Base-by-base conservation (phyloP, 768 basidiomycete genomes). In the Tylopilus balloui region DNA sequence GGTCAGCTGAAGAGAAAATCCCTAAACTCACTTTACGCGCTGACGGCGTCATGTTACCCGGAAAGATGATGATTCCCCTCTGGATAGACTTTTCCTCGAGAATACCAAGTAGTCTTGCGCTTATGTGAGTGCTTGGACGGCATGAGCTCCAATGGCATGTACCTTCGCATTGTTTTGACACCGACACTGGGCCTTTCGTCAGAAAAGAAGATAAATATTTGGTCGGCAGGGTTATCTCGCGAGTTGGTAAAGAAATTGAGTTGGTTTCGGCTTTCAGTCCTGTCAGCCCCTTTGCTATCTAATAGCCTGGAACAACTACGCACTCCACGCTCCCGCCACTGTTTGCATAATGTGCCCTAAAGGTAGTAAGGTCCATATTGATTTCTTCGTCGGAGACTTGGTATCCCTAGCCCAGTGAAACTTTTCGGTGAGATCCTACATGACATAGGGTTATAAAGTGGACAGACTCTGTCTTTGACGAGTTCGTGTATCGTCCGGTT, bases 161-260 rank as follows among this genome's bases (percentile, higher is more conserved):
- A 96, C 95, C 92, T 95, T 73, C 93, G 77, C 92, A 98, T 97
- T 4, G 93, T 92, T 70, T 96, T 95, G 37, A 98, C 92, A 51
- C 93, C 91, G 7, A 98, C 96, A 61, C 90, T 92, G n/a, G n/a
- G n/a, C 67, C 75, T 80, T 69, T 98, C 96, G 39, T 94, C 92
- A n/a, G 92, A 84, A 70, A 95, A 99, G 68, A 89, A 97, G 17
- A 98, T 75, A 59, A 90, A 98, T 60, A 99, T 90, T 67, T 89
- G 86, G 59, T 92, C 85, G 9, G 71, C 68, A 21, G 80, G 73
- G 57, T 88, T 84, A 12, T 73, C 71, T 50, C 74, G 73, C 14
- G 82, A 80, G 56, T 86, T 84, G 11, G 92, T 92, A 69, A 84
- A 91, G 75, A 97, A 98, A 66, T 91, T 91, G 60, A 99, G 78